These are phyloP conservation scores for Crassisporium funariophilum DNA, from an alignment of 768 basidiomycete species.

Conservation along the genomic window DNA sequence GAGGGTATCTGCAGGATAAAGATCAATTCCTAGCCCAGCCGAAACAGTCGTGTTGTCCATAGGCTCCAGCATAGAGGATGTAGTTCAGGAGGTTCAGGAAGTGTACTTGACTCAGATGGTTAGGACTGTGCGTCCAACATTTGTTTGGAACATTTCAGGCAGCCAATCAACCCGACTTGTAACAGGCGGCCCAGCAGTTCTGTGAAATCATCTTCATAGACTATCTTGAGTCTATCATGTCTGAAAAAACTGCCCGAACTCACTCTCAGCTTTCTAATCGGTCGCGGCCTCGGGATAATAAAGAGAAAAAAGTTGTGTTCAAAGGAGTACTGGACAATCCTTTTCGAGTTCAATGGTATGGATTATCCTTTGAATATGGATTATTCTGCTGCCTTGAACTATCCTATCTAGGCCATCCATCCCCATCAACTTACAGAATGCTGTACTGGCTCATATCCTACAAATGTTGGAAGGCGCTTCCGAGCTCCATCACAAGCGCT, in stretches of 20 bases:
- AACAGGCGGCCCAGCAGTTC: too few relatives aligned
- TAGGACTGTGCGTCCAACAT: too few relatives aligned
- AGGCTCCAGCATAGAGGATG: not conserved
- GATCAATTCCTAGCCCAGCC: conserved; percentile 11
- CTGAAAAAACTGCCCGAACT: conserved; percentile 49
- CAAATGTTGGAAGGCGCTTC: conserved; percentile 53
- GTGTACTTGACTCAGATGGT: too few relatives aligned
- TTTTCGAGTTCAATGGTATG: conserved; percentile 67
- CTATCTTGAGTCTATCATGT: conserved; percentile 36
- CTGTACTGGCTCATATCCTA: conserved; percentile 52
- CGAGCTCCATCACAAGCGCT: conserved; percentile 39
- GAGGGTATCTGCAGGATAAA: not conserved
- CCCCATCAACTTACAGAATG: conserved; percentile 63
- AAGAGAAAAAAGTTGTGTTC: conserved; percentile 66
- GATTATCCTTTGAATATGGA: too few relatives aligned
- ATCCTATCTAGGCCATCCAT: conserved; percentile 74
- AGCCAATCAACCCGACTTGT: too few relatives aligned
- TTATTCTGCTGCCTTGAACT: too few relatives aligned
- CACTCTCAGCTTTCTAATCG: conserved; percentile 68
- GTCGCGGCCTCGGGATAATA: conserved; percentile 43
- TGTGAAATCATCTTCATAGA: not conserved
- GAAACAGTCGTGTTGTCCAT: not conserved
- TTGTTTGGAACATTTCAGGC: too few relatives aligned
- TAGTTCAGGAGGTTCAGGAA: not conserved
- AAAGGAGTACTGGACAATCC: conserved; percentile 76